Conservation (phyloP, 495 filamentous ascomycete species). For the Saxophila tyrrhenica region DNA sequence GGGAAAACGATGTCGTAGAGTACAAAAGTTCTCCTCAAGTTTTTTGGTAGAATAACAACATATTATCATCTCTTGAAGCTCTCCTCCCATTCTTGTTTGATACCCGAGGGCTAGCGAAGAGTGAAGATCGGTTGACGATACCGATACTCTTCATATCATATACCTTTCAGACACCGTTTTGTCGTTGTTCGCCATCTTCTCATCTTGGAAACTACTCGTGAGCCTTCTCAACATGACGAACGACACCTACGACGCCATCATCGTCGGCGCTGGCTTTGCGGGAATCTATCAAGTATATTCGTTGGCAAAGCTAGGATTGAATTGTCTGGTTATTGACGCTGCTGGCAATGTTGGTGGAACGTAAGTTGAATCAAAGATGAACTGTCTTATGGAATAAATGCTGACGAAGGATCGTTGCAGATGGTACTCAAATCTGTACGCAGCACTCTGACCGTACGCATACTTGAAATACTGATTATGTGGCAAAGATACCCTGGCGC, state of each 20-base stretch:
- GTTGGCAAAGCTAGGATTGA: conserved; percentile 9
- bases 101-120: no score
- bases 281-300: conserved; percentile 11
- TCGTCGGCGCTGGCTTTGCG: conserved; percentile 17
- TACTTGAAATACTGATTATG: background rate
- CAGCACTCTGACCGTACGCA: background rate
- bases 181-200: no score
- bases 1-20: no score
- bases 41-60: no score
- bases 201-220: no score
- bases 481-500: conserved; percentile 8
- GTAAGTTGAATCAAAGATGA: no score
- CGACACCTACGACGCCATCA: conserved; percentile 14
- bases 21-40: no score
- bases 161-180: no score
- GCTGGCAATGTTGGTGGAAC: conserved; percentile 12
- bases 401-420: background rate
- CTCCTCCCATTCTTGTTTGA: no score
- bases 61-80: no score
- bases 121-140: no score
- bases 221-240: conserved; percentile 1
- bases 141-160: no score
- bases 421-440: conserved; percentile 5
- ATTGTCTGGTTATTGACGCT: conserved; percentile 14
- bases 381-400: background rate